Evolutionary conservation across 1,284 basidiomycete genomes (phyloP), one percentile per base, ranked within the genome.

Genomic region (Leccinum ambiguum): DNA sequence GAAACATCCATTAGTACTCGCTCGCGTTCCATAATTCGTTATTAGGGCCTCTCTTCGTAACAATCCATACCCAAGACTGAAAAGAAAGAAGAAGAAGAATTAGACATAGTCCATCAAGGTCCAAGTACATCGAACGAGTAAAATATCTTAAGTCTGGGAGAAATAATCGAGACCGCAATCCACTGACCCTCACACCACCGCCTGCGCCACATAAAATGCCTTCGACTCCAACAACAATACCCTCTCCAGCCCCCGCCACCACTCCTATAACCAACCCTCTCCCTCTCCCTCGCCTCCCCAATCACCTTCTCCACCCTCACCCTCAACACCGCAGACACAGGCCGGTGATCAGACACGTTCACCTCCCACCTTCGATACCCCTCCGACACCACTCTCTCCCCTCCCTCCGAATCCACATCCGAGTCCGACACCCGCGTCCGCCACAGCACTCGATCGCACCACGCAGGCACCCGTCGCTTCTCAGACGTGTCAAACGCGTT

Each of bases 371-470:
- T 83, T 64, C 76, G 75, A 76, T 97, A 93, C 70, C 85, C 83
- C 74, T 92, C 65, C 74, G 86, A 81, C 67, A 79, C 71, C 63
- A 95, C 86, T 8, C 89, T 80, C 10, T 84, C 84, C 6, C 83
- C 80, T 43, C 18, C 50, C 50, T 53, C 50, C 18, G 11, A 21
- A 6, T 21, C 48, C 48, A 50, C 48, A 3, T 50, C 48, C 48
- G 48, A 50, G 50, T 53, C 50, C 7, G 50, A 53, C 50, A 21
- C 18, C 18, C 50, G 18, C 50, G 87, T 83, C n/a, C 88, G 85
- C 86, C 91, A 97, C 50, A 98, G 79, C 23, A 98, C 86, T 7
- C 97, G 88, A 76, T 99, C 97, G 77, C 97, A 99, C 95, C 96
- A 98, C 0, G 96, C 94, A 1, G 96, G 97, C 8, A 90, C 84